These are phyloP conservation scores for Capsicum chinense DNA, from an alignment of 257 asterid species.

Conservation along the genomic window DNA sequence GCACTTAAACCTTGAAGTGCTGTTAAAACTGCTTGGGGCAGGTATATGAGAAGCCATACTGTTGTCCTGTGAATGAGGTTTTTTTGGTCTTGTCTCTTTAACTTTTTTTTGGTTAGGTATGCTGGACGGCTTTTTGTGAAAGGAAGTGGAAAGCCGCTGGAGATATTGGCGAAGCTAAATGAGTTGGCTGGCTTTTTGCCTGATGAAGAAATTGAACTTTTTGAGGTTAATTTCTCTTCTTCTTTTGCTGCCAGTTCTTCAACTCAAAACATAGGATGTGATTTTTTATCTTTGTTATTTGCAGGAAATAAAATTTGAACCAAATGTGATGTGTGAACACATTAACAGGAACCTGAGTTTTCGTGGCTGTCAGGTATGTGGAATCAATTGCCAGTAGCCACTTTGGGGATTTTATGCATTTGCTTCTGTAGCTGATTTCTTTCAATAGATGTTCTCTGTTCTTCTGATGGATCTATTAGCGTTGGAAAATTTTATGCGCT, in stretches of 20 bases:
- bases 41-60: neutral
- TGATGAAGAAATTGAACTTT: constrained; percentile 77
- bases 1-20: constrained; percentile 19
- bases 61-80: neutral
- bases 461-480: neutral
- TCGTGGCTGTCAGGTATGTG: constrained; percentile 63
- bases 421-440: neutral
- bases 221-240: constrained; percentile 56
- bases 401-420: neutral
- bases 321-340: constrained; percentile 77
- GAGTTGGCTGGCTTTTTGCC: constrained; percentile 75
- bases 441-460: neutral
- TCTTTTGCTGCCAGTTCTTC: neutral
- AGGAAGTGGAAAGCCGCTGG: constrained; percentile 62
- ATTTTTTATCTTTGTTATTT: constrained; percentile 29
- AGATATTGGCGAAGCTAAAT: constrained; percentile 61
- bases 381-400: constrained; percentile 6
- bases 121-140: constrained; percentile 78
- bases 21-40: neutral
- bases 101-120: constrained; percentile 46
- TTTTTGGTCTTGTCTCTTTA: neutral
- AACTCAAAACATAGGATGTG: neutral
- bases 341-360: constrained; percentile 62
- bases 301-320: constrained; percentile 84
- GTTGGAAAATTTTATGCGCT: constrained; percentile 5